Evolutionary conservation across 2,329 filamentous ascomycete genomes (phyloP), one percentile per base, ranked within the genome.

Genomic region (Penicillium nordicum): DNA sequence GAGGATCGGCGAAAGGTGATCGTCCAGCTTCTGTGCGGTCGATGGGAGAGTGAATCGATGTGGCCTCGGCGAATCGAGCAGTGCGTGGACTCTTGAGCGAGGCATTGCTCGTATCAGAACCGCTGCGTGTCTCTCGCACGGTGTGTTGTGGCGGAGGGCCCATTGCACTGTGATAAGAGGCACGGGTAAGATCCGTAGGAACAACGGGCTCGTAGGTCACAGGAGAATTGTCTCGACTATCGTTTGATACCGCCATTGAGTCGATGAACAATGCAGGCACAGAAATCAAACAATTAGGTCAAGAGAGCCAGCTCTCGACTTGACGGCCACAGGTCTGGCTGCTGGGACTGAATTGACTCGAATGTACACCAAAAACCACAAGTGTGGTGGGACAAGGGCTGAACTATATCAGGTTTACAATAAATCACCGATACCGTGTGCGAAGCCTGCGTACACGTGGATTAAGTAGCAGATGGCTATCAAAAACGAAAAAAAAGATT

Each of bases 31-130:
- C 74, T 41, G 74, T 70, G 27, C 76, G 75, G 57, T 81, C 82
- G 63, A 85, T 78, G 42, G 85, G 84, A 27, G 84, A 87, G 68
- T 86, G 76, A 54, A 87, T 82, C 23, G 83, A 80, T 45, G 85
- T 87, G 40, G 84, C 84, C 76, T 88, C 84, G 37, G 84, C 84
- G 67, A 88, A 87, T 65, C 84, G 82, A 68, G 84, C 79, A 56
- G 80, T 81, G 57, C 84, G 78, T 50, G 83, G 82, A 53, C 82
- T 78, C 68, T 77, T 82, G 54, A 80, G 46, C 21, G 73, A 73
- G 6, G 70, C 66, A 29, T 58, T 59, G 32, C 69, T 67, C 16
- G 69, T 69, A 43, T 73, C 73, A n/a, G 70, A 69, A 38, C 63
- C 67, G 48, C 56, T 68, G 53, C 67, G 65, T 59, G 57, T 63